Base-by-base conservation (phyloP, 2,329 filamentous ascomycete species). In the Claviceps monticola region DNA sequence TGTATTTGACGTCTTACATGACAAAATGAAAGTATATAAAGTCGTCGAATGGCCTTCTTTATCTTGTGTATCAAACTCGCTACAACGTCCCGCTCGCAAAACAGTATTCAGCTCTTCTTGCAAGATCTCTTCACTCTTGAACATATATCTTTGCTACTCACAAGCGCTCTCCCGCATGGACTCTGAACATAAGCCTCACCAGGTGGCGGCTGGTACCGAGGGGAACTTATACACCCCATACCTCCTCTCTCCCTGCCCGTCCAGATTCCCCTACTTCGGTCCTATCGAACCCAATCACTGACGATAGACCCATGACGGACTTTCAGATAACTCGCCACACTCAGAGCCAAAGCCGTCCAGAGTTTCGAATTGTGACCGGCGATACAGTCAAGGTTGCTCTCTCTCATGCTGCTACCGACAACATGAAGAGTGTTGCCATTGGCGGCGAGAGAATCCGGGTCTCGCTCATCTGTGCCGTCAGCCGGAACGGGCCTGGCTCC, bases 401-500 rank as follows among this genome's bases (percentile, higher is more conserved):
- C 38, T 70, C 75, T 53, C 85, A 82, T 75, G 64, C 65, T 13
- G 56, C 57, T 23, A 57, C 62, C 44, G 73, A 75, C 47, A 69
- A 65, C 29, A 64, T 67, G 46, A 59, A 60, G 13, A 68, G 64
- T 46, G 57, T 67, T 50, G 63, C 61, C 9, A 56, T 54, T n/a
- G 64, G 65, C 23, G 65, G 64, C 4, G 52, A 59, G 34, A 59
- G 66, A 48, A 60, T 69, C 42, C 65, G 69, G 2, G 74, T 86
- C 51, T 80, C 83, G 1, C 82, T 87, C 54, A 78, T 88, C 55
- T 87, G 84, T 57, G 78, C 81, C 51, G 86, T 85, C 47, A 87
- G 89, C 66, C 84, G 88, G 63, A 84, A 83, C 61, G 74, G 83
- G 41, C 76, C 85, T 0, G 86, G 86, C 9, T 86, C 86, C 16